Percentiles rank a stretch among this genome's conserved stretches.
These are phyloP conservation scores for Quillaja saponaria DNA, from an alignment of 306 rosid genomes.

Conservation along the genomic window DNA sequence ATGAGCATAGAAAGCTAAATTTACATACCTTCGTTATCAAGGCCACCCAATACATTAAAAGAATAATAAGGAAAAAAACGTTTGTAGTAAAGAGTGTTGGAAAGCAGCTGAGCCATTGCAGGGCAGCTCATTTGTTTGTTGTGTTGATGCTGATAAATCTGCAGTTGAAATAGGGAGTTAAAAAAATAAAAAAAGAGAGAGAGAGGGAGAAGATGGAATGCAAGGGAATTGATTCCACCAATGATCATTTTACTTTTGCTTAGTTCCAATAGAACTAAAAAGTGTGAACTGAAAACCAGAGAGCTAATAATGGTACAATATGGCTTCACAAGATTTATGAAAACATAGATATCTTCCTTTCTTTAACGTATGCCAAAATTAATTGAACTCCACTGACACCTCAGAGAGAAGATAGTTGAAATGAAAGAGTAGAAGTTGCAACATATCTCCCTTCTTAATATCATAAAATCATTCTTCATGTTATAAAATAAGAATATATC, in stretches of 20 bases:
- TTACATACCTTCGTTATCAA: conserved; percentile 81
- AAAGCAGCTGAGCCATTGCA: conserved; percentile 93
- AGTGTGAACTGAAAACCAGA: background rate
- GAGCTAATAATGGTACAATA: background rate
- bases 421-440: conserved; percentile 2
- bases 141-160: conserved; percentile 95
- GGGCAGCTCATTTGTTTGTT: conserved; percentile 99
- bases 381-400: no score
- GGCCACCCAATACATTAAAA: conserved; percentile 95
- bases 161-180: conserved; percentile 24
- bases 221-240: conserved; percentile 10
- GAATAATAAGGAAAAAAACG: conserved; percentile 97
- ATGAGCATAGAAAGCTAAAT: conserved; percentile 17
- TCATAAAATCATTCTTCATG: background rate
- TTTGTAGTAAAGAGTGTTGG: conserved; percentile 92
- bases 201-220: conserved; percentile 1
- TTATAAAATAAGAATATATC: background rate
- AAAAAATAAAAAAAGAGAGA: background rate
- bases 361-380: no score
- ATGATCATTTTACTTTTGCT: background rate
- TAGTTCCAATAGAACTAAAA: background rate
- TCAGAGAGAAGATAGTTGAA: no score
- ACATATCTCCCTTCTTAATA: background rate
- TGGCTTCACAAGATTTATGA: background rate
- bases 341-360: no score